A percentile compares a stretch with the other conserved stretches of the same genome.
phyloP scores from a whole-genome alignment of 1,284 basidiomycete species.

The Austroboletus olivaceoglutinosus region DNA sequence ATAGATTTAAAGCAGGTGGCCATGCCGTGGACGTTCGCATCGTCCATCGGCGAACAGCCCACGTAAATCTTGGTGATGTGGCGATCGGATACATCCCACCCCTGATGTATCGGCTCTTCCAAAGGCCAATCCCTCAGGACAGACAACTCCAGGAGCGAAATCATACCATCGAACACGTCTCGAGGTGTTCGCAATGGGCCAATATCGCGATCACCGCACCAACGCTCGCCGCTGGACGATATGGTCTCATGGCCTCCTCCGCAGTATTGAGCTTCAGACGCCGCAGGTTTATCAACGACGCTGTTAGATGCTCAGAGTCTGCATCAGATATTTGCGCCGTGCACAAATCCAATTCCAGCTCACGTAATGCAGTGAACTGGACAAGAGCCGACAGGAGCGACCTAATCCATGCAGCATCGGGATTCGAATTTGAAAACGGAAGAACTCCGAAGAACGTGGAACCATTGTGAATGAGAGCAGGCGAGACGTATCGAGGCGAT shows the following conservation, averaged over 20 bases:
- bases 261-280: slow-evolving; percentile 17
- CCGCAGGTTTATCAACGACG: slow-evolving; percentile 7
- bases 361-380: slow-evolving; percentile 10
- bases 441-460: not conserved
- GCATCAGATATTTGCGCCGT: slow-evolving; percentile 1
- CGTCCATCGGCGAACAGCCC: slow-evolving; percentile 14
- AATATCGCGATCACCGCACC: slow-evolving; percentile 14
- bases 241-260: not conserved
- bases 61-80: slow-evolving; percentile 7
- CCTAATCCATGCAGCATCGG: not conserved
- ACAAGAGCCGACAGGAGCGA: slow-evolving; percentile 2
- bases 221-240: slow-evolving; percentile 9
- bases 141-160: not conserved
- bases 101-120: not conserved
- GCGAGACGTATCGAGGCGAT: slow-evolving; percentile 6
- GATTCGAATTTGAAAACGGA: no score
- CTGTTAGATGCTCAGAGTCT: slow-evolving; percentile 9
- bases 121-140: not conserved
- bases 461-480: not conserved
- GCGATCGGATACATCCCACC: slow-evolving; percentile 9
- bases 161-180: slow-evolving; percentile 16
- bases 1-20: slow-evolving; percentile 9
- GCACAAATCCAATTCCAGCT: slow-evolving; percentile 16
- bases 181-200: slow-evolving; percentile 9
- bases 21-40: not conserved